Evolutionary conservation across 2,329 filamentous ascomycete species (phyloP).

Genomic region (Pestalotiopsis sp.): DNA sequence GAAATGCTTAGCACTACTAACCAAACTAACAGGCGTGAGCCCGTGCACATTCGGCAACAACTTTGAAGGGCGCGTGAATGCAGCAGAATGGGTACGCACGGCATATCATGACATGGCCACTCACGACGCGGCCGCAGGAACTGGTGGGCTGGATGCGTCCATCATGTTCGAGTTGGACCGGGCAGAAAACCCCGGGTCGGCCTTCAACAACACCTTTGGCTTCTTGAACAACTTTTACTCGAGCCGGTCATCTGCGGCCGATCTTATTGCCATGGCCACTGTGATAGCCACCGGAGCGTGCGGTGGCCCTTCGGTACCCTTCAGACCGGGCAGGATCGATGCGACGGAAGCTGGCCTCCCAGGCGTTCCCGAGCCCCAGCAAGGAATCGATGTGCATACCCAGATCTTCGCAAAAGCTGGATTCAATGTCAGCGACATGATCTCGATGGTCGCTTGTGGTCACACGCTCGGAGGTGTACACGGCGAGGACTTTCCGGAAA

Average conservation of each 20-base stretch:
- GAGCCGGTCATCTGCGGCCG: conserved; percentile 25
- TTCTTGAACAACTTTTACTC: conserved; percentile 28
- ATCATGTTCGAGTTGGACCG: conserved; percentile 23
- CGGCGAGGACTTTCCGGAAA: conserved; percentile 42
- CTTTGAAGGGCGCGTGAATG: conserved; percentile 17
- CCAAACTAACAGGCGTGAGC: conserved; percentile 15
- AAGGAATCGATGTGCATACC: conserved; percentile 28
- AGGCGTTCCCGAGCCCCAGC: conserved; percentile 36
- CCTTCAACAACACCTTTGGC: conserved; percentile 25
- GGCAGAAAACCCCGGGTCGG: conserved; percentile 23
- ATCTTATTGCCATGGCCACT: conserved; percentile 36
- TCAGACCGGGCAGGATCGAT: conserved; percentile 34
- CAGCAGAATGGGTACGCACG: conserved; percentile 27
- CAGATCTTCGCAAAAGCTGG: conserved; percentile 33
- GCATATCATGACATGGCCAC: conserved; percentile 28
- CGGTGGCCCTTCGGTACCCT: conserved; percentile 28
- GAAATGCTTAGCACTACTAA: neutral
- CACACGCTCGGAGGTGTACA: conserved; percentile 47
- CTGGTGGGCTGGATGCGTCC: conserved; percentile 25
- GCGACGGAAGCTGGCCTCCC: conserved; percentile 30
- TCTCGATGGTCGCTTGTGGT: conserved; percentile 38
- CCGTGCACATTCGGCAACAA: conserved; percentile 19
- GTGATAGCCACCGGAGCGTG: conserved; percentile 28
- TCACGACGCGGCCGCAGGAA: conserved; percentile 20
- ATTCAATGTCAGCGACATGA: conserved; percentile 37